Conservation (phyloP, 2,329 filamentous ascomycete species). For the Exophiala viscosa region DNA sequence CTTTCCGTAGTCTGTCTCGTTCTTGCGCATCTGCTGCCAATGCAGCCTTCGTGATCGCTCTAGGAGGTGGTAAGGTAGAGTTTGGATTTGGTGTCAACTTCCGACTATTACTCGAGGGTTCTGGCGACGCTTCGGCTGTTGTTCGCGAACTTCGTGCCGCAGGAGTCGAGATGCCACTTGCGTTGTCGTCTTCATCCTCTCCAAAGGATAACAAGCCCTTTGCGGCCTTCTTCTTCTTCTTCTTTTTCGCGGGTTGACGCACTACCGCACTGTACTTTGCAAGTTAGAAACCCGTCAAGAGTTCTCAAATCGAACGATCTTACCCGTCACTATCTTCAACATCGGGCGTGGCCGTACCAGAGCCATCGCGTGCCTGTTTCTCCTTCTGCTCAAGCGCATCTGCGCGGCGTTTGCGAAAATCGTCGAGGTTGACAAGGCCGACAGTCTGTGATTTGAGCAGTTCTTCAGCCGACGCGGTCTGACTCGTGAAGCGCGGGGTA, state of each 20-base stretch:
- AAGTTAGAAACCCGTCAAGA: slow-evolving; percentile 44
- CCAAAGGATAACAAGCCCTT: slow-evolving; percentile 65
- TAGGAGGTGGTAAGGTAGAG: slow-evolving; percentile 55
- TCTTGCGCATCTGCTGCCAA: slow-evolving; percentile 75
- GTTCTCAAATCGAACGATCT: slow-evolving; percentile 32
- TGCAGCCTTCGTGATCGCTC: slow-evolving; percentile 70
- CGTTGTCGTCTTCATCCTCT: slow-evolving; percentile 58
- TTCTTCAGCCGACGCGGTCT: slow-evolving; percentile 73
- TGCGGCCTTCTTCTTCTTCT: slow-evolving; percentile 58
- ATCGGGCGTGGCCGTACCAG: slow-evolving; percentile 47
- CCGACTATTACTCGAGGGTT: slow-evolving; percentile 17
- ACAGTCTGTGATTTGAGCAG: slow-evolving; percentile 81
- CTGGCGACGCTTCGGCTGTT: slow-evolving; percentile 17
- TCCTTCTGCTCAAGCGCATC: slow-evolving; percentile 91
- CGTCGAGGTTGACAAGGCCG: slow-evolving; percentile 83
- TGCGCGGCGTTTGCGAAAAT: slow-evolving; percentile 92
- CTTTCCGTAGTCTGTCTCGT: slow-evolving; percentile 68
- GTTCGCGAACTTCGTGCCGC: slow-evolving; percentile 9
- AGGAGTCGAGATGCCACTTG: slow-evolving; percentile 32
- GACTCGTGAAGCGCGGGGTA: slow-evolving; percentile 63
- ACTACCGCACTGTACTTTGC: slow-evolving; percentile 54
- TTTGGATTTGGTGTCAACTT: slow-evolving; percentile 45
- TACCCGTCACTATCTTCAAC: slow-evolving; percentile 57
- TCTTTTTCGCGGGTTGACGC: slow-evolving; percentile 42
- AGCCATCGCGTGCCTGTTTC: slow-evolving; percentile 67